Base-by-base conservation (phyloP, 371 early-diverging fungal genomes). In the Mortierella sp. region DNA sequence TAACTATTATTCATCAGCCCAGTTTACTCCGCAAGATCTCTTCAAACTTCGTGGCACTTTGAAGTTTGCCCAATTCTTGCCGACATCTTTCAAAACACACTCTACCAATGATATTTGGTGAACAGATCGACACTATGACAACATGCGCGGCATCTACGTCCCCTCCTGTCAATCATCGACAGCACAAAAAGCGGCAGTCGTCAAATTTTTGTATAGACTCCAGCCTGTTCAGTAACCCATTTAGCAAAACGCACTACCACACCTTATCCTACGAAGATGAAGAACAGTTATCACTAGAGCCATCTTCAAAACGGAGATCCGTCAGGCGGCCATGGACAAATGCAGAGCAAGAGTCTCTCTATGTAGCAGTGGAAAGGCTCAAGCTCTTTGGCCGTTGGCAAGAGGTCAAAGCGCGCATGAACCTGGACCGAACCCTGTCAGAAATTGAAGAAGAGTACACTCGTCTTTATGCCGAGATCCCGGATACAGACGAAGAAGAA, bases 401-500 rank as follows among this genome's bases (percentile, higher is more conserved):
- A 0, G 47, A 67, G 23, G 63, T 67, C 64, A 56, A 66, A 34
- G 11, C 7, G 0, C 59, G 57, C 17, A 73, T 73, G 73, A 62
- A 61, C n/a, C 50, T 73, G n/a, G 60, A 73, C 42, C 50, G 73
- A 3, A 63, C 59, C 2, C 12, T 31, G 19, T 21, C 48, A 17
- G 73, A 73, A 14, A 73, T 73, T 31, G 56, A 67, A 24, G 47
- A 73, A 4, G 73, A 73, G 31, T 73, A 73, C 41, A 67, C 41
- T 24, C 73, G 73, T 5, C 39, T 73, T 8, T 73, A 73, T 42
- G 73, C 67, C n/a, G 73, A 73, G 46, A 42, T 67, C 41, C 67
- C 67, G 0, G 67, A 67, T 26, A 57, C 68, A 0, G 68, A 73
- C 23, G 50, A 72, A 15, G 72, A 66, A 11, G 30, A 42, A 5